These are phyloP conservation scores for Bisporella sp. DNA, from an alignment of 2,329 filamentous ascomycete species.

Conservation along the genomic window DNA sequence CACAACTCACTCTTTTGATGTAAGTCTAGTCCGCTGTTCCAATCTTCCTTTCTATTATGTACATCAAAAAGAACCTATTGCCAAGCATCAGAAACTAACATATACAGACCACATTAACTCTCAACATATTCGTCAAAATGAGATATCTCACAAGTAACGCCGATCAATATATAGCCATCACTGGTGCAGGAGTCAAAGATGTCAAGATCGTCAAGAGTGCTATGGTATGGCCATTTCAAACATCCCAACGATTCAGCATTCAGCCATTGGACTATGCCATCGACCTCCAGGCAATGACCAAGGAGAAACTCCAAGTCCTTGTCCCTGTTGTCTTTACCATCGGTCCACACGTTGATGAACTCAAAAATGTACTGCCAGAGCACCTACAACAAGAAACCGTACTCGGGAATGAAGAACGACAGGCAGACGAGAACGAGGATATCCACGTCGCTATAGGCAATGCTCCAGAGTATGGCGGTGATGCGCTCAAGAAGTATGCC, in stretches of 20 bases:
- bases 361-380: slow-evolving; percentile 27
- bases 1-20: neutral
- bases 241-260: slow-evolving; percentile 43
- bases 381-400: too few relatives aligned
- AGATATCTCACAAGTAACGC: slow-evolving; percentile 65
- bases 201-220: slow-evolving; percentile 75
- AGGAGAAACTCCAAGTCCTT: slow-evolving; percentile 77
- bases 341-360: slow-evolving; percentile 65
- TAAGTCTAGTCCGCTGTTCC: neutral
- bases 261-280: slow-evolving; percentile 78
- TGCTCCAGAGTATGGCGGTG: slow-evolving; percentile 42
- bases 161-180: slow-evolving; percentile 82
- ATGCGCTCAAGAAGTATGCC: slow-evolving; percentile 73
- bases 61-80: too few relatives aligned
- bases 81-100: too few relatives aligned
- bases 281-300: slow-evolving; percentile 80
- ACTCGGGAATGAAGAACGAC: slow-evolving; percentile 13
- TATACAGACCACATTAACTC: neutral
- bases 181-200: slow-evolving; percentile 67
- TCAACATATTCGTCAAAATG: slow-evolving; percentile 32
- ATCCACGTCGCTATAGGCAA: slow-evolving; percentile 1
- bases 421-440: neutral
- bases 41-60: too few relatives aligned
- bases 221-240: slow-evolving; percentile 64
- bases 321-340: slow-evolving; percentile 83